phyloP scores from a whole-genome alignment of 352 stramenopile species.

The Phytophthora podocarpi region DNA sequence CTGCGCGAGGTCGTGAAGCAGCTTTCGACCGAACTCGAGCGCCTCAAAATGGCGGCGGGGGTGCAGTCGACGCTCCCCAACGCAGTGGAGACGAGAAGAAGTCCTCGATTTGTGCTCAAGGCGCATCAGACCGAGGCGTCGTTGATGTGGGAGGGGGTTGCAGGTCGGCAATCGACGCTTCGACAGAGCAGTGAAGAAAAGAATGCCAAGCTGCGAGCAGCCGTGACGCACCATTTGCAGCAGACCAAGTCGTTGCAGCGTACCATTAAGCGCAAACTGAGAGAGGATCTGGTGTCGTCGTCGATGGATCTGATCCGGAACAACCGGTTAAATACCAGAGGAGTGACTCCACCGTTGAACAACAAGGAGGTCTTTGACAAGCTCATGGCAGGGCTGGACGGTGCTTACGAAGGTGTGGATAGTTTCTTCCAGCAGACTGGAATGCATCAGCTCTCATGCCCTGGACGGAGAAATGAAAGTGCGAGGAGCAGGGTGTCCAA shows the following conservation, averaged over 20 bases:
- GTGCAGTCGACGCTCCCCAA: constrained; percentile 25
- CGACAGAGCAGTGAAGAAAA: constrained; percentile 19
- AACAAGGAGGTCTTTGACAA: constrained; percentile 25
- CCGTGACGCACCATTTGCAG: constrained; percentile 13
- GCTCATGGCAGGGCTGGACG: constrained; percentile 18
- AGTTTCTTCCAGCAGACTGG: constrained; percentile 1
- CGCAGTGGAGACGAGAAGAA: not conserved
- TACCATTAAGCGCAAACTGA: constrained; percentile 23
- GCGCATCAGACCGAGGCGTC: constrained; percentile 16
- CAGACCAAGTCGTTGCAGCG: constrained; percentile 28
- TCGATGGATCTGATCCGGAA: constrained; percentile 11
- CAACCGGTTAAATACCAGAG: constrained; percentile 15
- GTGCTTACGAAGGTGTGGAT: constrained; percentile 10
- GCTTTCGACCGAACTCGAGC: constrained; percentile 17
- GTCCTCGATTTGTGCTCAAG: not conserved
- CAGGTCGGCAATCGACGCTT: constrained; percentile 21
- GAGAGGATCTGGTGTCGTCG: constrained; percentile 9
- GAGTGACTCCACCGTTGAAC: constrained; percentile 20
- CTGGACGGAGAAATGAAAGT: constrained; percentile 17
- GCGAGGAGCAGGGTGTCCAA: not conserved
- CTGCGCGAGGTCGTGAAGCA: constrained; percentile 28
- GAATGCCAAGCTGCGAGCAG: constrained; percentile 18
- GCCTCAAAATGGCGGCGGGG: constrained; percentile 21
- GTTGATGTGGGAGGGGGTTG: constrained; percentile 27
- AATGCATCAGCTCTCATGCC: constrained; percentile 16